Evolutionary conservation across 208 protist species (phyloP), one percentile per base, ranked within the genome.

Genomic region (Acanthamoeba lenticulata): DNA sequence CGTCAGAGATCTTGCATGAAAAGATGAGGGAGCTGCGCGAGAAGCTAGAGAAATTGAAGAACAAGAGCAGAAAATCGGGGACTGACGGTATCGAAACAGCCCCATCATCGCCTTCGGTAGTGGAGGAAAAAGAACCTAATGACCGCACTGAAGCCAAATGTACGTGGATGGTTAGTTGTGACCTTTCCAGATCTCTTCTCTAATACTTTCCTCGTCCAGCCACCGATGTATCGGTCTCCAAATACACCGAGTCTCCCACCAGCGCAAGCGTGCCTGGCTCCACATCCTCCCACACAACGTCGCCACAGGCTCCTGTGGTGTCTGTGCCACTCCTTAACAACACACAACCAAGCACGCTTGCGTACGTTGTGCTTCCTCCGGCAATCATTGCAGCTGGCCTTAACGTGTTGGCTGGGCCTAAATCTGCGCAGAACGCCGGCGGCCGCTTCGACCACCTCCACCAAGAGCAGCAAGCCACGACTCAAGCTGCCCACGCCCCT

Each of bases 1-100:
- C 77, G 24, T 86, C 77, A 21, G 77, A 86, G 44, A 38, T 86
- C n/a, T 24, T 86, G 11, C 21, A 42, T 38, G 77, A 38, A 27
- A 86, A 86, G 77, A 86, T 86, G 77, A 29, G 77, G 44, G 77
- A 86, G n/a, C 44, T 86, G 77, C 38, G 77, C 4, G 77, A 86
- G 44, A 86, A 57, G n/a, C 77, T 86, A 19, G 77, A 86, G 34
- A 86, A 86, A 27, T 38, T 86, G 77, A 86, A 86, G n/a, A 47
- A 32, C 29, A 81, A 81, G 69, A 32, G 40, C 19, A 45, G 62
- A 29, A 79, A 79, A 42, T 86, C 77, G 44, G 45, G 45, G 32
- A 67, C 60, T 29, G 60, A 67, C 36, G 60, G 60, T 15, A 34
- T 67, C 60, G 60, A 67, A 19, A 45, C 67, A 27, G 67, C 69